A percentile compares a stretch with the other conserved stretches of the same genome.
These are phyloP conservation scores for Stachybotrys chlorohalonatus DNA, from an alignment of 2,329 filamentous ascomycete genomes.

Conservation along the genomic window DNA sequence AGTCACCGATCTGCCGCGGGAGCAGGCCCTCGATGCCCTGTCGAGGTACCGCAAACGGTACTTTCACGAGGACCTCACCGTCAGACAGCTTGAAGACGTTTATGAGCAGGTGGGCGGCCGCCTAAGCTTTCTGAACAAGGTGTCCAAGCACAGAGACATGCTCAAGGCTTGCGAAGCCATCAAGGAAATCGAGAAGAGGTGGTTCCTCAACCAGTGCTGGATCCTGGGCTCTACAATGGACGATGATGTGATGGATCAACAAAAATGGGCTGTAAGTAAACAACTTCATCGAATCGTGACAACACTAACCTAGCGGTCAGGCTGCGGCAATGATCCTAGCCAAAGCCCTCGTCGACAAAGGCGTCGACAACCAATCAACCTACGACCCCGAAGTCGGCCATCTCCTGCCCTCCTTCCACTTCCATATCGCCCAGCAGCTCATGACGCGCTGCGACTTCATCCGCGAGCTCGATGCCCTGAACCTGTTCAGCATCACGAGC, in stretches of 20 bases:
- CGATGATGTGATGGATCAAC: slow-evolving; percentile 96
- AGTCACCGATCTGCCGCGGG: slow-evolving; percentile 73
- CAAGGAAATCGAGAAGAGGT: slow-evolving; percentile 60
- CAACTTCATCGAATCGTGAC: background rate
- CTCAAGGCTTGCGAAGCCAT: slow-evolving; percentile 67
- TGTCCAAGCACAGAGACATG: slow-evolving; percentile 83
- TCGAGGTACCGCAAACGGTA: slow-evolving; percentile 74
- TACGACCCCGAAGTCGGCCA: slow-evolving; percentile 63
- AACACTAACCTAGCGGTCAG: slow-evolving; percentile 26
- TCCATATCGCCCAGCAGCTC: slow-evolving; percentile 78
- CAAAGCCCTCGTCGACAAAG: slow-evolving; percentile 78
- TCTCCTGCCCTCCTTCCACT: slow-evolving; percentile 67
- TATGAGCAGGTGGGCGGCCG: slow-evolving; percentile 84
- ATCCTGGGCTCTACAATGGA: slow-evolving; percentile 71
- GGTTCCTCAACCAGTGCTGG: slow-evolving; percentile 70
- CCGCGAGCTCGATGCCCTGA: slow-evolving; percentile 82
- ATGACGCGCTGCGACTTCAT: slow-evolving; percentile 97
- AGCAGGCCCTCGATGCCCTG: slow-evolving; percentile 67
- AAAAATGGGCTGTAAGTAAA: slow-evolving; percentile 77
- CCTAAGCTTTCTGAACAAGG: slow-evolving; percentile 77
- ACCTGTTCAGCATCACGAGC: slow-evolving; percentile 90
- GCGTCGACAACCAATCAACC: slow-evolving; percentile 52
- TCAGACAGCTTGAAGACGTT: slow-evolving; percentile 58
- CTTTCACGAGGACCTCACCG: slow-evolving; percentile 50
- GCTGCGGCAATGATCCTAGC: slow-evolving; percentile 91